phyloP scores from a whole-genome alignment of 257 asterid species.

The Plantago major region DNA sequence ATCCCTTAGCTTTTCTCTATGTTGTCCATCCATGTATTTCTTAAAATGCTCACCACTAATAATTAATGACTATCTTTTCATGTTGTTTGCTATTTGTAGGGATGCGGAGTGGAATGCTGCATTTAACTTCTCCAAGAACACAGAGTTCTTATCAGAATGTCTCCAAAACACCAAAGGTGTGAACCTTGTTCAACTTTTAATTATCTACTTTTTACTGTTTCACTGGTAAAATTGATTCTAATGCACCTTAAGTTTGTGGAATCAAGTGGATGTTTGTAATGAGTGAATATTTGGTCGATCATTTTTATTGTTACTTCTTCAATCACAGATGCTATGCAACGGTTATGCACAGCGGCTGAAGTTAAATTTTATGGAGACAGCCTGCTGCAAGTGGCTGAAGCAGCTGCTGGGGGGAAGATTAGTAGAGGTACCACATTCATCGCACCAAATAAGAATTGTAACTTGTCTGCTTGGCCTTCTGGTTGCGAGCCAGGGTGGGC shows the following conservation, averaged over 20 bases:
- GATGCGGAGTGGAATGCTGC: constrained; percentile 83
- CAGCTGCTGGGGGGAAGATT: constrained; percentile 27
- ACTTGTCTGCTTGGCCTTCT: constrained; percentile 68
- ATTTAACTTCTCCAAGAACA: constrained; percentile 65
- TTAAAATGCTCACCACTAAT: background rate
- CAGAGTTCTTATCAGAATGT: constrained; percentile 58
- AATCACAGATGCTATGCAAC: constrained; percentile 51
- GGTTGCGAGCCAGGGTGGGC: constrained; percentile 99
- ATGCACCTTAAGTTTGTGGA: background rate
- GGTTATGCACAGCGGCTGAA: constrained; percentile 94
- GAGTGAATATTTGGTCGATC: background rate
- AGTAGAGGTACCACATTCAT: constrained; percentile 36
- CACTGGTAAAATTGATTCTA: background rate
- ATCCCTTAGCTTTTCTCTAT: no score
- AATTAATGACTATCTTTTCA: background rate
- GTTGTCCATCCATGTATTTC: background rate
- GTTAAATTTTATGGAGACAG: constrained; percentile 53
- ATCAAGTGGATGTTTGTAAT: background rate
- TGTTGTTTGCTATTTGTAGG: constrained; percentile 28
- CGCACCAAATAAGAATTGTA: constrained; percentile 77
- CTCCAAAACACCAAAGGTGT: constrained; percentile 46
- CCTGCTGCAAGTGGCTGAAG: constrained; percentile 30
- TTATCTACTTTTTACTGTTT: background rate
- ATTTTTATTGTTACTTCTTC: constrained; percentile 3
- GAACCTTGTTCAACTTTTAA: background rate